phyloP scores from a whole-genome alignment of 169 alveolate genomes.

The Blepharisma undulans region DNA sequence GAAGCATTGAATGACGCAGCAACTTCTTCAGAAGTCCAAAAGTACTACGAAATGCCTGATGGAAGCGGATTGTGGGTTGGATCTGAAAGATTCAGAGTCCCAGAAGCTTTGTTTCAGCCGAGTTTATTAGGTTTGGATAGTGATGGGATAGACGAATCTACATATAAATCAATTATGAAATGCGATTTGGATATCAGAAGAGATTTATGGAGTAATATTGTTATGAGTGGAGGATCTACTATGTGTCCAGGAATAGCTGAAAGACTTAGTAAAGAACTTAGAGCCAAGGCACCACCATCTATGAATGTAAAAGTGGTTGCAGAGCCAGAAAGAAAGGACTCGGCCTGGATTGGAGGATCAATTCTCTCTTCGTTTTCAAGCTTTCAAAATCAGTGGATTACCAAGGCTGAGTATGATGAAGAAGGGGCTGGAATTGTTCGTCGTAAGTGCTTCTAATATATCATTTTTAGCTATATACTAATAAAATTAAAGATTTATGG shows the following conservation, averaged over 20 bases:
- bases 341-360: conserved; percentile 99
- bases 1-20: conserved; percentile 57
- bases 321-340: conserved; percentile 97
- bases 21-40: conserved; percentile 43
- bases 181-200: conserved; percentile 85
- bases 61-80: conserved; percentile 73
- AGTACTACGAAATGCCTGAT: conserved; percentile 85
- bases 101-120: conserved; percentile 88
- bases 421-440: conserved; percentile 98
- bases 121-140: conserved; percentile 79
- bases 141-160: conserved; percentile 77
- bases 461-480: no score
- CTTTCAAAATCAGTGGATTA: conserved; percentile 98
- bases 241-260: conserved; percentile 84
- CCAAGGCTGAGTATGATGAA: conserved; percentile 97
- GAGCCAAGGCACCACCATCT: conserved; percentile 80
- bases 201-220: conserved; percentile 71
- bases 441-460: conserved; percentile 96
- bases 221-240: conserved; percentile 88
- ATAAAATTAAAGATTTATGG: no score
- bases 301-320: conserved; percentile 97
- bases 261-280: conserved; percentile 81
- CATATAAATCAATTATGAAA: conserved; percentile 74
- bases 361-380: conserved; percentile 94
- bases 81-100: conserved; percentile 84